Base-by-base conservation (phyloP, 2,329 filamentous ascomycete genomes). In the Pseudogymnoascus sp. region DNA sequence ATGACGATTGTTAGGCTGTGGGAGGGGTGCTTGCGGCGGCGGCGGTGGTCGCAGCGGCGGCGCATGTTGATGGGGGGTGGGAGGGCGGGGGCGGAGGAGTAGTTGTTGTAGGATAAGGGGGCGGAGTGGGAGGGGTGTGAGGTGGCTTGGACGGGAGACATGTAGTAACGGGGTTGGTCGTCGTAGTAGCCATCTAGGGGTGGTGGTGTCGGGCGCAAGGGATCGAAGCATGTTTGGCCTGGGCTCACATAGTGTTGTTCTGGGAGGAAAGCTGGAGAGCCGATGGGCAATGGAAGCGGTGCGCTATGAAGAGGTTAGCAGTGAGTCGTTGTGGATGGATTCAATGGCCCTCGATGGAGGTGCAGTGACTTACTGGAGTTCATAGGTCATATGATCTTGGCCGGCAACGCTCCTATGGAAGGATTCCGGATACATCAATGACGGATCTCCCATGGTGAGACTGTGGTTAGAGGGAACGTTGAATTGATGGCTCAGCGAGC, bases 111-210 rank as follows among this genome's bases (percentile, higher is more conserved):
- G 28, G 44, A n/a, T 8, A 47, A 25, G 21, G 40, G 18, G 6
- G 38, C 40, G n/a, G n/a, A n/a, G 2, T 66, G 67, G 23, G 67
- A 68, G 59, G 65, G 67, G 23, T 66, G 44, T 33, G 67, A 69
- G 16, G 66, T 40, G 60, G 68, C 67, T 28, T 67, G 35, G 40
- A 67, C 65, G 11, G 66, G 63, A 2, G 61, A 42, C 12, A 47
- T 62, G 23, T 64, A 63, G 4, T 53, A 53, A 25, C 47, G 25
- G n/a, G 25, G n/a, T 33, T 53, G 47, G 25, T 56, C 50, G 6
- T 38, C 59, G 11, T 60, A 44, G 14, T 60, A 60, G 16, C 33
- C 11, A 21, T 60, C 38, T 42, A 44, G 31, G 38, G 31, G 38
- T 1, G 59, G 59, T 33, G 59, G 59, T 33, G 50, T 56, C 5